These are phyloP conservation scores for Gaultheria prostrata DNA, from an alignment of 148 eudicot species.

Conservation along the genomic window DNA sequence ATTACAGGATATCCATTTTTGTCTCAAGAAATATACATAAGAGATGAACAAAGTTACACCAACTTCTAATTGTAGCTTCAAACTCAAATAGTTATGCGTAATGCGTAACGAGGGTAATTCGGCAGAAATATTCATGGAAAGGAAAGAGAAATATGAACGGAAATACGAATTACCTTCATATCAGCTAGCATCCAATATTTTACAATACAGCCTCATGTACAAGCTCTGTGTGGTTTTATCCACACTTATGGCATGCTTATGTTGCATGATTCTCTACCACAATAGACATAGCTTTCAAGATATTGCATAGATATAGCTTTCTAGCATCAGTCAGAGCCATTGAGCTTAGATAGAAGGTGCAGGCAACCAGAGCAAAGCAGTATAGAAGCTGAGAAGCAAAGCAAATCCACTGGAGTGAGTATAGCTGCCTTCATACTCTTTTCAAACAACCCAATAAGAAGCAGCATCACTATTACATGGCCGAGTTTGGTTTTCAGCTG, in stretches of 20 bases:
- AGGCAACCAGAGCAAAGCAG: slow-evolving; percentile 81
- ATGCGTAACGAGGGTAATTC: too few species aligned
- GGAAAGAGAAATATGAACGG: too few species aligned
- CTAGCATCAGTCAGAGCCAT: slow-evolving; percentile 31
- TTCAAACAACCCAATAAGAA: slow-evolving; percentile 82
- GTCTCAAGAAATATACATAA: too few species aligned
- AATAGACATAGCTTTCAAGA: background rate
- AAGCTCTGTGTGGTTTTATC: background rate
- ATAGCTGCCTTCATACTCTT: slow-evolving; percentile 78
- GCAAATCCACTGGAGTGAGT: slow-evolving; percentile 66
- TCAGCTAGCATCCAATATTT: background rate
- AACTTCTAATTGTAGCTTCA: too few species aligned
- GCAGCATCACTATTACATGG: slow-evolving; percentile 93
- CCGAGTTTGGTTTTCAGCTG: slow-evolving; percentile 95
- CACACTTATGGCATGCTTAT: background rate
- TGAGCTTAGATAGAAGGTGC: slow-evolving; percentile 75
- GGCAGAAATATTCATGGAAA: too few species aligned
- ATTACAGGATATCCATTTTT: too few species aligned
- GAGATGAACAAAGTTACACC: too few species aligned
- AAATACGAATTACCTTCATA: too few species aligned
- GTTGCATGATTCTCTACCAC: background rate
- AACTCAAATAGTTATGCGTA: too few species aligned
- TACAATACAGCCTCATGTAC: background rate
- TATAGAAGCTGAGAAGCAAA: slow-evolving; percentile 88
- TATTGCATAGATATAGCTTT: background rate